Conservation (phyloP, 495 filamentous ascomycete genomes). For the Penicillium turbatum region DNA sequence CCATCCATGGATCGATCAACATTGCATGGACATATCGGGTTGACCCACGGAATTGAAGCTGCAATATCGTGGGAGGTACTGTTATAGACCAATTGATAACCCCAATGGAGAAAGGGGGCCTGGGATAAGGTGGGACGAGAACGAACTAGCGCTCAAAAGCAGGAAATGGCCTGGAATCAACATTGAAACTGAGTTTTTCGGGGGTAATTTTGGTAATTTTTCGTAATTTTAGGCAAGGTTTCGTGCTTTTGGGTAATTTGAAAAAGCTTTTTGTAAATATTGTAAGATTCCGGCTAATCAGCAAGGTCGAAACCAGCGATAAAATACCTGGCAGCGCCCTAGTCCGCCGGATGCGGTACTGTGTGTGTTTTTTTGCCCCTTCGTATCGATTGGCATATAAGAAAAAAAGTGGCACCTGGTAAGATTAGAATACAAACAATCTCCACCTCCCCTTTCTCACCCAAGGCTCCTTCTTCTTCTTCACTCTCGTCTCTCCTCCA, state of each 20-base stretch:
- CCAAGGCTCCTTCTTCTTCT: slow-evolving; percentile 34
- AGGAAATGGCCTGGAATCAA: slow-evolving; percentile 5
- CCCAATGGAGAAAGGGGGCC: slow-evolving; percentile 19
- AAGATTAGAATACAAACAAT: slow-evolving; percentile 17
- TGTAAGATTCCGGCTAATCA: background rate
- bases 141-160: slow-evolving; percentile 6
- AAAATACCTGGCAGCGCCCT: slow-evolving; percentile 3
- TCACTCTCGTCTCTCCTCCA: slow-evolving; percentile 31
- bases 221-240: background rate
- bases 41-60: too few species aligned
- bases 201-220: background rate
- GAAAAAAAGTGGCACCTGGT: slow-evolving; percentile 13
- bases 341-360: slow-evolving; percentile 21
- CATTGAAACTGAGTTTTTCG: background rate
- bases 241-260: background rate
- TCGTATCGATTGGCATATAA: slow-evolving; percentile 5
- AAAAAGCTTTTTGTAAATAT: background rate
- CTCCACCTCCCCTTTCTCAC: slow-evolving; percentile 41
- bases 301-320: background rate
- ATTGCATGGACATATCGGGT: background rate
- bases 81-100: too few species aligned
- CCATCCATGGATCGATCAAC: background rate
- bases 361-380: slow-evolving; percentile 17
- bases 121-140: slow-evolving; percentile 13
- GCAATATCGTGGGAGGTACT: too few species aligned